Conservation (phyloP, 768 basidiomycete species). For the Polyporus arcularius region DNA sequence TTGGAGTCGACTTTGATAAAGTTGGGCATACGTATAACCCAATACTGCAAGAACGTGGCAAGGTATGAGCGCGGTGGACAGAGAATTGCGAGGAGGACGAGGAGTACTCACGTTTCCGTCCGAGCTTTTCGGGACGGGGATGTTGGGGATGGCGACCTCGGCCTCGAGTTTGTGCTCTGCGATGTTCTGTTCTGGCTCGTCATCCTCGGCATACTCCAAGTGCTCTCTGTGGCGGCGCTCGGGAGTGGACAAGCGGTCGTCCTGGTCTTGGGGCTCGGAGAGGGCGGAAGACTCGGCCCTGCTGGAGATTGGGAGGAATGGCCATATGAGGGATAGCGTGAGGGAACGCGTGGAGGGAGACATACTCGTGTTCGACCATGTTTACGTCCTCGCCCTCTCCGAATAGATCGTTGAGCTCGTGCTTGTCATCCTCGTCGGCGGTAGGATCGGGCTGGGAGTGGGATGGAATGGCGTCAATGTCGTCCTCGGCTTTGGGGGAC, state of each 20-base stretch:
- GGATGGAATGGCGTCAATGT: slow-evolving; percentile 1
- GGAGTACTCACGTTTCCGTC: slow-evolving; percentile 70
- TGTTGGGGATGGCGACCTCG: slow-evolving; percentile 80
- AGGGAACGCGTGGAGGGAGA: background rate
- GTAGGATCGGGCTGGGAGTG: slow-evolving; percentile 1
- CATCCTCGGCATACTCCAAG: slow-evolving; percentile 77
- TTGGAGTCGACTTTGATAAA: slow-evolving; percentile 88
- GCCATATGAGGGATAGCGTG: background rate
- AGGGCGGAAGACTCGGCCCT: slow-evolving; percentile 30
- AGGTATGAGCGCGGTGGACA: background rate
- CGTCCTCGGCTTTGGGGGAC: slow-evolving; percentile 8
- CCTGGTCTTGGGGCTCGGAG: slow-evolving; percentile 36
- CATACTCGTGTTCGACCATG: slow-evolving; percentile 51
- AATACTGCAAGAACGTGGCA: slow-evolving; percentile 52
- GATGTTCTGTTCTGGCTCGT: slow-evolving; percentile 53
- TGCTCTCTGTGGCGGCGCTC: slow-evolving; percentile 61
- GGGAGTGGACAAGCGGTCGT: slow-evolving; percentile 66
- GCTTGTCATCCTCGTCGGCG: slow-evolving; percentile 36
- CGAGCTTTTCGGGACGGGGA: slow-evolving; percentile 77
- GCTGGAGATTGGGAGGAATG: background rate
- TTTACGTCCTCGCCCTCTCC: slow-evolving; percentile 64
- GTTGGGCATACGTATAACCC: slow-evolving; percentile 93
- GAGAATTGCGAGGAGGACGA: background rate
- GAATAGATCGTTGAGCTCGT: slow-evolving; percentile 79
- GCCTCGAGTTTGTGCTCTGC: slow-evolving; percentile 63